phyloP scores from a whole-genome alignment of 495 filamentous ascomycete genomes.

The Lasiosphaeria hispida region DNA sequence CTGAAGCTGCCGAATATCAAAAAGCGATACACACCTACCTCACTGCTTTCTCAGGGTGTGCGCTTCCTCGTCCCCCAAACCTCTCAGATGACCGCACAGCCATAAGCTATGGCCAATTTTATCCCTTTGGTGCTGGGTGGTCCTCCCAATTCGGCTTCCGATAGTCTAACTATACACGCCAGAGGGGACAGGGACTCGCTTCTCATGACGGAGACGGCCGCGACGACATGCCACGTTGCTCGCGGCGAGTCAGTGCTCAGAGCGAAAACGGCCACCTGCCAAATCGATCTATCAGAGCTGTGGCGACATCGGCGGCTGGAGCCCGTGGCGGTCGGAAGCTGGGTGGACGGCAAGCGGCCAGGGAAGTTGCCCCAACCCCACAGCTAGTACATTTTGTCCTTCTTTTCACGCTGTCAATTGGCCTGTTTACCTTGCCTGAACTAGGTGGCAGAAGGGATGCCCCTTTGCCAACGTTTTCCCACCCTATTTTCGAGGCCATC shows the following conservation, averaged over 20 bases:
- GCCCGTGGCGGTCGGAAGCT: neutral
- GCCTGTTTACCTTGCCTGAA: neutral
- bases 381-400: neutral
- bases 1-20: slow-evolving; percentile 17
- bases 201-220: slow-evolving; percentile 3
- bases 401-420: neutral
- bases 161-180: neutral
- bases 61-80: slow-evolving; percentile 3
- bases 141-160: neutral
- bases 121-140: no score
- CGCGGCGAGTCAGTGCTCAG: slow-evolving; percentile 28
- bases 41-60: neutral
- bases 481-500: neutral
- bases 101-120: no score
- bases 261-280: slow-evolving; percentile 26
- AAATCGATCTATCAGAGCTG: slow-evolving; percentile 28
- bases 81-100: no score
- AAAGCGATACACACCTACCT: slow-evolving; percentile 9
- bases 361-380: slow-evolving; percentile 4
- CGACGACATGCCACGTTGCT: slow-evolving; percentile 31
- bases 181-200: slow-evolving; percentile 9
- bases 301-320: slow-evolving; percentile 16
- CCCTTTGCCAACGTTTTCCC: neutral
- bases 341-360: neutral
- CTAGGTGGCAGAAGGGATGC: neutral